Percentiles rank a stretch among this genome's conserved stretches.
Conservation (phyloP, 192 early-diverging fungal genomes). For the Chytriomyces sp. region DNA sequence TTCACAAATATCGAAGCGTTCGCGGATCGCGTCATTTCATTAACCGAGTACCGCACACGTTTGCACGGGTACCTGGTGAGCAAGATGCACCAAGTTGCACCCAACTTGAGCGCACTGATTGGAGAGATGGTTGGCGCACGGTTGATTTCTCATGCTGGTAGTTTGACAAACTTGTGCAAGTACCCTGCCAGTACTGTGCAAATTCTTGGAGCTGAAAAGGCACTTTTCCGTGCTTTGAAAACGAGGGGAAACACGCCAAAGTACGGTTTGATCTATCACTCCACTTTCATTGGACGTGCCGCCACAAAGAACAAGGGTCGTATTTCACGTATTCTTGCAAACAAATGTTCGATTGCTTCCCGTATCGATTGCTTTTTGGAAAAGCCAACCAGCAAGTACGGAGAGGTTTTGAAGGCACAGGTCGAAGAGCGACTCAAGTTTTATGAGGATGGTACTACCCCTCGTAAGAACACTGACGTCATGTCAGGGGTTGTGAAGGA, state of each 20-base stretch:
- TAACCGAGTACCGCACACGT: conserved; percentile 92
- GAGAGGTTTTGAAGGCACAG: conserved; percentile 90
- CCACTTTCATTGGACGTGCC: conserved; percentile 96
- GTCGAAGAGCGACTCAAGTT: conserved; percentile 96
- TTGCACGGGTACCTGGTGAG: conserved; percentile 89
- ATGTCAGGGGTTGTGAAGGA: conserved; percentile 78
- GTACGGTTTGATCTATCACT: conserved; percentile 99
- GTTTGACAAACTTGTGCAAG: conserved; percentile 95
- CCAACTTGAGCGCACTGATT: conserved; percentile 94
- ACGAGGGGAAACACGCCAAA: conserved; percentile 98
- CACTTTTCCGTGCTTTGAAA: conserved; percentile 98
- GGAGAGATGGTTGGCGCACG: conserved; percentile 99
- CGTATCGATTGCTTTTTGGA: conserved; percentile 95
- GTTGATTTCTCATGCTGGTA: conserved; percentile 96
- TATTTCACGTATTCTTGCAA: conserved; percentile 97
- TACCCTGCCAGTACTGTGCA: conserved; percentile 98
- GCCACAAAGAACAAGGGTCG: conserved; percentile 97
- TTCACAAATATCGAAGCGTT: conserved; percentile 95
- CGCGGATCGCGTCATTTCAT: conserved; percentile 86
- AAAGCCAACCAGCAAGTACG: conserved; percentile 85
- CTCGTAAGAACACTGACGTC: conserved; percentile 90
- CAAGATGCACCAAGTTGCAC: conserved; percentile 97
- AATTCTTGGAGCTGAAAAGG: conserved; percentile 99
- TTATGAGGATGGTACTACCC: conserved; percentile 87
- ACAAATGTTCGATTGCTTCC: conserved; percentile 96